Base-by-base conservation (phyloP, 495 filamentous ascomycete species). In the Aspergillus saccharolyticus region DNA sequence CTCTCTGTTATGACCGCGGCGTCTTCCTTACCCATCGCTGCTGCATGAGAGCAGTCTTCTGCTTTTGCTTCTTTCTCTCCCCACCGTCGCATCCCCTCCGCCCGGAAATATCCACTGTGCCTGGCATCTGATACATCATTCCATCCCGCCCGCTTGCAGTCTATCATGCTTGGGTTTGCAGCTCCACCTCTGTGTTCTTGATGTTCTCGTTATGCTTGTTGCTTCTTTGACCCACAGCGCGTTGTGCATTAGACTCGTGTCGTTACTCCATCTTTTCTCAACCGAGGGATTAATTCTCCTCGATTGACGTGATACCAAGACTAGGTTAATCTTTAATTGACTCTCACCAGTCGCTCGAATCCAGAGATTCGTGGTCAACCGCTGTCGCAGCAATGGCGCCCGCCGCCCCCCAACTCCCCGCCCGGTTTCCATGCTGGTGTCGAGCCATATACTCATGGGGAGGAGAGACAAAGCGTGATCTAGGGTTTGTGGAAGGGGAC, bases 401-500 rank as follows among this genome's bases (percentile, higher is more conserved):
- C 60, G 75, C 78, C 60, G 78, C 84, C 63, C 84, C 85, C 55
- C 80, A 85, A 60, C 71, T 96, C 61, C 94, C 94, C 19, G 83
- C 80, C 61, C 85, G 86, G 57, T 97, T 98, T 69, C 95, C 94
- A 42, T 97, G 95, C 75, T 96, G 94, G 91, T 91, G 89, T 64
- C 85, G 89, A 68, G 94, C 94, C 10, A 84, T 96, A 48, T 97
- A 97, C 69, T 97, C 92, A 42, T 98, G 89, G 89, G 91, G 92
- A 66, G 94, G 93, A 79, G 94, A 98, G 83, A 92, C 89, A 3
- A 96, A 93, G 73, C 84, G 86, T 63, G 94, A 98, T 67, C 79
- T 98, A 53, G 94, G 94, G 18, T 97, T 98, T 70, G 86, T 97
- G 59, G 95, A 98, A 70, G 94, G 95, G 45, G 94, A 98, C 73